Base-by-base conservation (phyloP, 1,284 basidiomycete genomes). In the Ceratobasidium theobromae region DNA sequence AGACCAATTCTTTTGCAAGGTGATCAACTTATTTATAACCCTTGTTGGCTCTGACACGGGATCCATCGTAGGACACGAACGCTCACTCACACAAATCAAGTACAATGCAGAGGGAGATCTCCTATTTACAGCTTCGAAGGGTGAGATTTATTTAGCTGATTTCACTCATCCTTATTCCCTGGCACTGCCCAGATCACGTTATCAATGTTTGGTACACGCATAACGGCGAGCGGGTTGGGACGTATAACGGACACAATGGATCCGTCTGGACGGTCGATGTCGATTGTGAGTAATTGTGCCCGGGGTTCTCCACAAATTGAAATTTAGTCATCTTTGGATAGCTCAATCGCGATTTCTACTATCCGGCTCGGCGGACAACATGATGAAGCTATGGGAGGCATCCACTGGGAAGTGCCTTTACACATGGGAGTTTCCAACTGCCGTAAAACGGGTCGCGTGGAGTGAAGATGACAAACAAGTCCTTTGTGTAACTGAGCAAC, bases 171-270 rank as follows among this genome's bases (percentile, higher is more conserved):
- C n/a, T 38, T 23, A 18, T 25, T 41, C n/a, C n/a, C n/a, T n/a
- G n/a, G n/a, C n/a, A 18, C 18, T 43, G 35, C 35, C 35, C 35
- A 64, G 96, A 99, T 77, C 85, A 90, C 73, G 77, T 93, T 73
- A 93, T 98, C 77, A 98, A 98, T 75, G 94, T 93, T 54, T 98
- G 95, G 95, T 98, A 87, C 79, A 91, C 95, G n/a, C 93, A 97
- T 74, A 99, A 99, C 75, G 97, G 97, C 71, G 96, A 99, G 81
- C 84, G 97, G 68, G 79, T 99, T 73, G 97, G 96, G 53, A 99
- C 97, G 66, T 98, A 98, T 76, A 88, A 94, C 65, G 97, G 95
- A 48, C 89, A 98, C 79, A 98, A 98, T 75, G 96, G 96, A 71
- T 85, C 92, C 1, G 92, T 99, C 35, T 98, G 97, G 96, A 95